These are phyloP conservation scores for Plasmodium knowlesi DNA, from an alignment of 169 alveolate species.

Conservation along the genomic window DNA sequence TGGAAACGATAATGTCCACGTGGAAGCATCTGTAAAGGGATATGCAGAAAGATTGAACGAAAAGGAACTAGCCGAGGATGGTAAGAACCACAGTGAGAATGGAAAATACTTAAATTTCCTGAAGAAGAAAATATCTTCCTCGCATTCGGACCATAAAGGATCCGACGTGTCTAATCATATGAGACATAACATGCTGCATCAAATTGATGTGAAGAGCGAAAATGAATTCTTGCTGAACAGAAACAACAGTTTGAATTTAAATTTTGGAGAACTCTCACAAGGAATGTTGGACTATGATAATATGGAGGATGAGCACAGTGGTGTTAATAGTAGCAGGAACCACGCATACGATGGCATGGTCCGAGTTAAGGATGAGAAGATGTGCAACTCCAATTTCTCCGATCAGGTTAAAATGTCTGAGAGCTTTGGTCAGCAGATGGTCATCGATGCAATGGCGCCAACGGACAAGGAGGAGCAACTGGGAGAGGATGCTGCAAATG, in stretches of 20 bases:
- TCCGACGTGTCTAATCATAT: neutral
- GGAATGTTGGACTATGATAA: neutral
- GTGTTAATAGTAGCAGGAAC: neutral
- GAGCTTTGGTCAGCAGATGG: neutral
- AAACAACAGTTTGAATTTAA: conserved; percentile 42
- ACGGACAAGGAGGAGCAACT: neutral
- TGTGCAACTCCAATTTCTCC: neutral
- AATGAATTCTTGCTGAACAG: conserved; percentile 40
- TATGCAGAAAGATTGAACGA: neutral
- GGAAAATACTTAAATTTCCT: conserved; percentile 13
- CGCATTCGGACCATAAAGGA: conserved; percentile 38
- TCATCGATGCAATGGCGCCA: neutral
- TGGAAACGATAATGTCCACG: neutral
- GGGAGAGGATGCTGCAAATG: neutral
- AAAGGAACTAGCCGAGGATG: neutral
- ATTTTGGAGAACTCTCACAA: neutral
- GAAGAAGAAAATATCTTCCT: conserved; percentile 20
- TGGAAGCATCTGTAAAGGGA: neutral
- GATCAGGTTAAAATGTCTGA: neutral
- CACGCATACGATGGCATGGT: neutral
- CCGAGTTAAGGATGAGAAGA: conserved; percentile 1
- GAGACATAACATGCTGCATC: neutral
- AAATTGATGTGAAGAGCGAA: neutral
- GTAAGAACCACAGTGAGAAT: conserved; percentile 52
- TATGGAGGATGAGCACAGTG: neutral